Percentiles rank a stretch among this genome's conserved stretches.
phyloP scores from a whole-genome alignment of 2,329 filamentous ascomycete species.

The Fusarium nelsonii region DNA sequence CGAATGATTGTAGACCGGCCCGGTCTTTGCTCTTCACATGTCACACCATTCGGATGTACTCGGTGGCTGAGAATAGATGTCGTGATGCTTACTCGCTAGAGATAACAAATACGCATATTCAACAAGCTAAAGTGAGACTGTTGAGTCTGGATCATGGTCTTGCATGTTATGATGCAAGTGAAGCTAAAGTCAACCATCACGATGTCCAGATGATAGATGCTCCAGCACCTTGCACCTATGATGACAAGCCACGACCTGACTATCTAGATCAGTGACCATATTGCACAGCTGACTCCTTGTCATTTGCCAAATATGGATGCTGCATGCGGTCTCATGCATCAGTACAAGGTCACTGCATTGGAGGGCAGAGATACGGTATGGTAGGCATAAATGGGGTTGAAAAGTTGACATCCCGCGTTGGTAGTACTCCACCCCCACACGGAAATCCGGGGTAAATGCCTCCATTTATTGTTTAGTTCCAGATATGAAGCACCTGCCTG shows the following conservation, averaged over 20 bases:
- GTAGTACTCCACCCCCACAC: slow-evolving; percentile 47
- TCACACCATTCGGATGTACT: slow-evolving; percentile 20
- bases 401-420: slow-evolving; percentile 38
- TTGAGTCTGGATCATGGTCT: slow-evolving; percentile 12
- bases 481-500: slow-evolving; percentile 28
- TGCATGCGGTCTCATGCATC: slow-evolving; percentile 35
- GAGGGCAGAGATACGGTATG: slow-evolving; percentile 27
- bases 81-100: neutral
- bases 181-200: slow-evolving; percentile 14
- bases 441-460: slow-evolving; percentile 39
- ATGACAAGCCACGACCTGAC: slow-evolving; percentile 21
- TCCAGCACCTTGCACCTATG: slow-evolving; percentile 8
- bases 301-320: slow-evolving; percentile 22
- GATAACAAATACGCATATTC: neutral
- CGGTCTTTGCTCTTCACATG: slow-evolving; percentile 7
- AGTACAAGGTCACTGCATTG: slow-evolving; percentile 24
- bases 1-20: slow-evolving; percentile 3
- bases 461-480: slow-evolving; percentile 35
- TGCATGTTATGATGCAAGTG: slow-evolving; percentile 7
- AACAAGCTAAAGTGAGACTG: neutral
- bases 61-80: neutral
- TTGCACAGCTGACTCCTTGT: neutral
- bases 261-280: slow-evolving; percentile 26
- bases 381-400: slow-evolving; percentile 30
- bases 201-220: slow-evolving; percentile 10